phyloP scores from a whole-genome alignment of 2,329 filamentous ascomycete genomes.

The Sporothrix curviconia region DNA sequence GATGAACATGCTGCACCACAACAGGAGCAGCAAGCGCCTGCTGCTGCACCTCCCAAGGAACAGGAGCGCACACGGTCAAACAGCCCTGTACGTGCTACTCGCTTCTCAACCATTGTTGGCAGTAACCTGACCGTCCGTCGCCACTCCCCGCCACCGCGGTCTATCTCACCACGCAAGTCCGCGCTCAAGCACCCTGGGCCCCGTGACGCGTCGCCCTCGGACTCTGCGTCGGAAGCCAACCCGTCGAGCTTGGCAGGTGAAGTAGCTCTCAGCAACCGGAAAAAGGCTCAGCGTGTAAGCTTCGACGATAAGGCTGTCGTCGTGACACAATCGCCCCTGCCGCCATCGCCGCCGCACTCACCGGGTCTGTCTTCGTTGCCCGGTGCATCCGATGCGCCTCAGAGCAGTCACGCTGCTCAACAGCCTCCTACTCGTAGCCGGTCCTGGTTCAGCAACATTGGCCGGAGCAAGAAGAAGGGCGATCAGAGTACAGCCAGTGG shows the following conservation, averaged over 20 bases:
- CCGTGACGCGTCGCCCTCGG: slow-evolving; percentile 44
- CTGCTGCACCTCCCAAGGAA: neutral
- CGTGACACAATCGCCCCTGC: slow-evolving; percentile 24
- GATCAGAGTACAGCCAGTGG: neutral
- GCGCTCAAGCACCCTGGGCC: slow-evolving; percentile 61
- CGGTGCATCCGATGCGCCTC: slow-evolving; percentile 7
- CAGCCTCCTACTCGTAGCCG: slow-evolving; percentile 29
- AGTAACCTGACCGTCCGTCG: slow-evolving; percentile 46
- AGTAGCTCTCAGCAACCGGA: slow-evolving; percentile 32
- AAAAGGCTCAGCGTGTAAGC: slow-evolving; percentile 67
- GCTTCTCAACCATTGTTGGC: slow-evolving; percentile 52
- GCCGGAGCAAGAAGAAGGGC: slow-evolving; percentile 41
- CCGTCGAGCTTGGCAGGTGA: neutral
- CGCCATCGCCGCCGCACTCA: neutral
- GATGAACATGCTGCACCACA: neutral
- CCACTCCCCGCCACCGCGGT: slow-evolving; percentile 64
- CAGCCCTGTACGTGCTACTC: slow-evolving; percentile 62
- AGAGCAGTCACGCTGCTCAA: neutral
- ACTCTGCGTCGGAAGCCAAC: slow-evolving; percentile 39
- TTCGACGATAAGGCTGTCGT: slow-evolving; percentile 58
- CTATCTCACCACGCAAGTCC: slow-evolving; percentile 70
- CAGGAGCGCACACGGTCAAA: slow-evolving; percentile 38
- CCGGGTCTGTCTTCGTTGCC: neutral
- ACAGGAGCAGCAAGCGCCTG: neutral
- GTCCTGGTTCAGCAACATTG: slow-evolving; percentile 47